Base-by-base conservation (phyloP, 805 yeast species). In the Metahyphopichia silvanorum region DNA sequence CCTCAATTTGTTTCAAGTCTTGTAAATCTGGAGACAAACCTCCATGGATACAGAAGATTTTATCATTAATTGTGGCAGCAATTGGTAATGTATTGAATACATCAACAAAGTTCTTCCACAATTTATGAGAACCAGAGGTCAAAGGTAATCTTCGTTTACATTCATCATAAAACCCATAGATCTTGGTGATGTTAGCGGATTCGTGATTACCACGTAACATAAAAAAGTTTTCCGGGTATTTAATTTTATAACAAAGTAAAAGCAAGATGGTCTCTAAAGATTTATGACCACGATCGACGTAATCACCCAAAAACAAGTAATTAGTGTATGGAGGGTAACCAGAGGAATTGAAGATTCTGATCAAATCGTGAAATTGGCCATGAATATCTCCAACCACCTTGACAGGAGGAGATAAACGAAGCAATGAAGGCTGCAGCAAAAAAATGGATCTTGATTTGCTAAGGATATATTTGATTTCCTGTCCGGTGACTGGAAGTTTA, bases 381-480 rank as follows among this genome's bases (percentile, higher is more conserved):
- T 85, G 93, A 34, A 85, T 81, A 59, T 86, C 88, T 26, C 93
- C 93, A 5, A 84, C 91, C 37, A 85, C 76, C 53, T 85, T 85
- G 3, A 84, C 91, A 0, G 93, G 89, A 1, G 93, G 82, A 2
- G 83, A 78, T 39, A 82, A 58, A 43, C 78, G 76, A 38, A 82
- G 61, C 32, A 82, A 53, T 21, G 80, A 71, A 6, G 89, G 88
- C 46, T 82, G 89, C 7, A 60, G 65, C 53, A 80, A 49, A 34
- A 82, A 79, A 12, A 81, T 64, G 30, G 77, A 74, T 36, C 86
- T 62, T 4, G 84, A 71, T 40, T 67, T 74, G 14, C 74, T 66
- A 51, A 83, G 72, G 27, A 81, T 69, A 42, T 65, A 61, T 49
- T 73, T 78, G 27, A 81, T 67, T 46, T 81, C 86, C 44, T 67